phyloP scores from a whole-genome alignment of 192 early-diverging fungal species.

The Spinellus fusiger region DNA sequence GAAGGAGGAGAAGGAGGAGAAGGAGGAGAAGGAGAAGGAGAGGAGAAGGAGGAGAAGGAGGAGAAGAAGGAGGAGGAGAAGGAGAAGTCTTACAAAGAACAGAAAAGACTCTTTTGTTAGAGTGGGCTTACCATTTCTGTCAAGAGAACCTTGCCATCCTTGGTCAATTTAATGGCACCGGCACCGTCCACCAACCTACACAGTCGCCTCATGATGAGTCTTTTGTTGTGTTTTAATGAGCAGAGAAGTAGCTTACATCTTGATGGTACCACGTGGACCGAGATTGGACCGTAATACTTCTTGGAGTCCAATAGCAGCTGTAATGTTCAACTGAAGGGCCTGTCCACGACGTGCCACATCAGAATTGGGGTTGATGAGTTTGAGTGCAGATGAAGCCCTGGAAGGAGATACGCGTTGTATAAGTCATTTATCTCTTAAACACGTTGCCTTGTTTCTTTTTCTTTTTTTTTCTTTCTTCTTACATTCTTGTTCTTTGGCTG shows the following conservation, averaged over 20 bases:
- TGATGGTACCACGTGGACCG: slow-evolving; percentile 96
- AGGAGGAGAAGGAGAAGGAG: too few species aligned
- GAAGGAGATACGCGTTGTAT: too few species aligned
- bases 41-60: slow-evolving; percentile 1
- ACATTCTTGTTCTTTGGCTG: too few species aligned
- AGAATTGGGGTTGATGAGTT: slow-evolving; percentile 95
- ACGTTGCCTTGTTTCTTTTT: too few species aligned
- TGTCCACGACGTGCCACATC: slow-evolving; percentile 98
- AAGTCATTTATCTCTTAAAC: too few species aligned
- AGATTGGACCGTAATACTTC: slow-evolving; percentile 95
- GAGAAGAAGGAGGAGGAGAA: slow-evolving; percentile 6
- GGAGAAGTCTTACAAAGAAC: not conserved
- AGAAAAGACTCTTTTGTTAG: not conserved
- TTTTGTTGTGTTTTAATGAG: not conserved
- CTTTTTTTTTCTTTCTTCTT: too few species aligned
- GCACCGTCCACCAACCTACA: slow-evolving; percentile 90
- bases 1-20: too few species aligned
- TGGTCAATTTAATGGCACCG: slow-evolving; percentile 94
- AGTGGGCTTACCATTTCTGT: slow-evolving; percentile 87
- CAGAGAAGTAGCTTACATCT: slow-evolving; percentile 60
- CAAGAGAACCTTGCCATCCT: slow-evolving; percentile 98
- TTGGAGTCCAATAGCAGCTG: slow-evolving; percentile 90
- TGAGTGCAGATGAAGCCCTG: slow-evolving; percentile 71
- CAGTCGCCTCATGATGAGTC: not conserved
- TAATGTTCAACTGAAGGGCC: slow-evolving; percentile 94